A percentile compares a stretch with the other conserved stretches of the same genome.
phyloP scores from a whole-genome alignment of 768 basidiomycete species.

The Mycena indigotica region DNA sequence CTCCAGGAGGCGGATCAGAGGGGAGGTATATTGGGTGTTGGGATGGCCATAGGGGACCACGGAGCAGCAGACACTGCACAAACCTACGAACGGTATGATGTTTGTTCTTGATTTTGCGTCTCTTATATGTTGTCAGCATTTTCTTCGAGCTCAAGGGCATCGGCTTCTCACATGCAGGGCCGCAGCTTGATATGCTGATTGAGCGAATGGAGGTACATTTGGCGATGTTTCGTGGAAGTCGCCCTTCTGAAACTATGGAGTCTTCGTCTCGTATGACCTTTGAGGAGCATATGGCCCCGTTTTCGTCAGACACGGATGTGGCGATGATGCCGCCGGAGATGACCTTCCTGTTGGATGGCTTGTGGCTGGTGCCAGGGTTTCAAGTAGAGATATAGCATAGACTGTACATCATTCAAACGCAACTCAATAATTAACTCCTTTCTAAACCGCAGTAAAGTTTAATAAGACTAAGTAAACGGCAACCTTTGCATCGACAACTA shows the following conservation, averaged over 20 bases:
- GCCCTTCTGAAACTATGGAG: neutral
- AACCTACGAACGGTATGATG: neutral
- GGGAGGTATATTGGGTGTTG: neutral
- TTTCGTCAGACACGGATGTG: neutral
- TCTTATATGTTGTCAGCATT: neutral
- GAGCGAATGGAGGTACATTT: neutral
- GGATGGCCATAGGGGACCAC: neutral
- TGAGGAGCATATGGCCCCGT: neutral
- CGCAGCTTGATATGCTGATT: neutral
- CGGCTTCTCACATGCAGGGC: neutral
- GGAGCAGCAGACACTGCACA: neutral
- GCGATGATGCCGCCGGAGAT: neutral
- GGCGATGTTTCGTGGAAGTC: neutral
- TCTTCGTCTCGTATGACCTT: neutral
- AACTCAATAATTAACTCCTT: too few relatives aligned
- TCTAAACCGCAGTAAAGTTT: too few relatives aligned
- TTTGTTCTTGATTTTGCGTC: neutral
- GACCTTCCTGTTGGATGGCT: slow-evolving; percentile 1
- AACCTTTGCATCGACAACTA: too few relatives aligned
- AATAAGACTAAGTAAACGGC: too few relatives aligned
- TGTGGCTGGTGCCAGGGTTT: neutral
- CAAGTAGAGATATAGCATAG: neutral
- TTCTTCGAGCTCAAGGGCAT: neutral
- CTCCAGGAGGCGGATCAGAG: neutral
- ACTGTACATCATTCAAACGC: too few relatives aligned